These are phyloP conservation scores for Claviceps maximensis DNA, from an alignment of 2,329 filamentous ascomycete genomes.

Conservation along the genomic window DNA sequence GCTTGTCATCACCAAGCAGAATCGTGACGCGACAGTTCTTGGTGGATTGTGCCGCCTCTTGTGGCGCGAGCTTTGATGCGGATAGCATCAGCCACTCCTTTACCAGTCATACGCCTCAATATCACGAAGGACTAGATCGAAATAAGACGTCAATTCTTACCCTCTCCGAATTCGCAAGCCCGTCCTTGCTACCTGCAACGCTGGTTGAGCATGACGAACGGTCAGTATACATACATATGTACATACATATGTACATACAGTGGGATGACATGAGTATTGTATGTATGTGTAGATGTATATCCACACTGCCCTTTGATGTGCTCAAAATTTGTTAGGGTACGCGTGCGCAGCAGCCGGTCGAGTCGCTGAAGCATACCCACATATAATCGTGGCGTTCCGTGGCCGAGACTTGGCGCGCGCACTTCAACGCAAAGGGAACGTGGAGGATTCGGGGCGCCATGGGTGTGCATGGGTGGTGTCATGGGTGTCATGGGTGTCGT, in stretches of 20 bases:
- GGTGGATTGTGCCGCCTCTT: constrained; percentile 9
- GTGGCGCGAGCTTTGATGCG: constrained; percentile 11
- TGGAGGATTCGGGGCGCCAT: not conserved
- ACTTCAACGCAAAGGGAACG: no score
- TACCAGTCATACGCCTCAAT: no score
- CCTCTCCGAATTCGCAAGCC: not conserved
- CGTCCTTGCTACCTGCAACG: not conserved
- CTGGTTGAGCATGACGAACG: not conserved
- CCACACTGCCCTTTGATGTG: no score
- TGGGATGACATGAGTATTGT: no score
- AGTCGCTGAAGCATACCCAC: no score
- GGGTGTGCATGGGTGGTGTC: not conserved
- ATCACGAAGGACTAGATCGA: no score
- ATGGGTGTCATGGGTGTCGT: not conserved
- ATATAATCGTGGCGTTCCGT: no score
- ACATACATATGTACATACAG: not conserved
- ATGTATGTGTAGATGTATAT: not conserved
- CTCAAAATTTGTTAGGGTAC: no score
- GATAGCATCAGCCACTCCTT: constrained; percentile 12
- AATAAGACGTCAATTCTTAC: no score
- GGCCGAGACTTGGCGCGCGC: no score
- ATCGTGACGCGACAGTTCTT: not conserved
- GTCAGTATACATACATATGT: not conserved
- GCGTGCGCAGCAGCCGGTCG: no score
- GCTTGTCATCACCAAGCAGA: no score